Conservation (phyloP, 2,329 filamentous ascomycete genomes). For the Tolypocladium tundrense region DNA sequence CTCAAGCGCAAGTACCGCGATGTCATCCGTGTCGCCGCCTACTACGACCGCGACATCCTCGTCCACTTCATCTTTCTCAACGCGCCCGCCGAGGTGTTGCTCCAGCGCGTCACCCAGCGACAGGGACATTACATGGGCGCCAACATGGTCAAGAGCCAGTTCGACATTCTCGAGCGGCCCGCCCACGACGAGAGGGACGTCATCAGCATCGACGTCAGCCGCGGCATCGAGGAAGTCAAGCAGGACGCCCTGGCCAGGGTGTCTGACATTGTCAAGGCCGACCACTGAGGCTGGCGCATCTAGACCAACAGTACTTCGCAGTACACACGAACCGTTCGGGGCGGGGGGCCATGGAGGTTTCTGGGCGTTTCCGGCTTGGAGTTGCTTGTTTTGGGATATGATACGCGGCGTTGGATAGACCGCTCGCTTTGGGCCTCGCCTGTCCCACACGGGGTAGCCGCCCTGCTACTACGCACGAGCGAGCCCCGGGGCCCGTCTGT, state of each 20-base stretch:
- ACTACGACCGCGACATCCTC: conserved; percentile 60
- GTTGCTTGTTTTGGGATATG: neutral
- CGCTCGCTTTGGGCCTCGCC: neutral
- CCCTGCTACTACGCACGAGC: neutral
- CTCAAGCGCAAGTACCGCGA: conserved; percentile 97
- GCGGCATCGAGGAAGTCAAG: conserved; percentile 48
- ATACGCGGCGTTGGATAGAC: neutral
- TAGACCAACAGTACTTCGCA: neutral
- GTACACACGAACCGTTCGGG: neutral
- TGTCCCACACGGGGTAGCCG: neutral
- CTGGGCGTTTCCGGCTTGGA: neutral
- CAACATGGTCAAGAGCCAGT: conserved; percentile 89
- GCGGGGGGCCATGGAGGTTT: neutral
- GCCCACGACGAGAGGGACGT: conserved; percentile 60
- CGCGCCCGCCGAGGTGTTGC: conserved; percentile 63
- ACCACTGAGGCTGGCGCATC: conserved; percentile 3
- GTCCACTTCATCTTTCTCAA: conserved; percentile 91
- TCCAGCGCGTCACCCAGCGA: conserved; percentile 63
- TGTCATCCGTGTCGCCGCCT: conserved; percentile 71
- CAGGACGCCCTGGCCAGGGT: conserved; percentile 48
- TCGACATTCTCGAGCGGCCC: conserved; percentile 79
- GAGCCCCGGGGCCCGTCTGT: neutral
- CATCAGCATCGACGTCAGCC: conserved; percentile 59
- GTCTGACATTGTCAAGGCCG: conserved; percentile 34
- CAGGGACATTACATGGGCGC: conserved; percentile 93